Base-by-base conservation (phyloP, 805 yeast species). In the Monosporozyma unispora region DNA sequence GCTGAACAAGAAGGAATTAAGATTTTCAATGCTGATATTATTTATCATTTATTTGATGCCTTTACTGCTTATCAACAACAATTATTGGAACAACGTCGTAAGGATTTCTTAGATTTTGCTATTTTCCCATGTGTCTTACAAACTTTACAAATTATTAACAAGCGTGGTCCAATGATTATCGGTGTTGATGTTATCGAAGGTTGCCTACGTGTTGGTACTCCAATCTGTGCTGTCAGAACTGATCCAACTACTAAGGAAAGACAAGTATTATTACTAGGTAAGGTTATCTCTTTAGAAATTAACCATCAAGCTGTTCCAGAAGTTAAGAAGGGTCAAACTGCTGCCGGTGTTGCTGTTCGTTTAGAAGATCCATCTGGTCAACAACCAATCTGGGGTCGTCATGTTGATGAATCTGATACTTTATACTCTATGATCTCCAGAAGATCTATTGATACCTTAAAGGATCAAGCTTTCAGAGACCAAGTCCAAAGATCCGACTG, bases 381-480 rank as follows among this genome's bases (percentile, higher is more conserved):
- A 56, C 96, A 89, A 72, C 98, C 99, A 49, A 82, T 87, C 12
- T 93, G 98, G 98, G 99, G 99, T 55, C 87, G 99, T 74, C 99
- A 93, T 66, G 95, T 93, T 59, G 96, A 89, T 68, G 99, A 93
- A 71, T 74, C 80, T 51, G 99, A 93, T 69, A 76, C 79, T 44
- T 74, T 93, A 64, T 93, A 90, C 71, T 91, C 99, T n/a, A 76
- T 85, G 72, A 79, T 93, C 55, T 66, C 93, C 11, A 82, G 99
- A 76, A 86, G 76, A 69, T 86, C 96, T 33, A 90, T 93, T 59
- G 97, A 93, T 67, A 86, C 96, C n/a, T 80, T 93, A 77, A 93
- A 93, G 73, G 99, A 93, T 62, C 95, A 96, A 40, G 97, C 98
- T 3, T 93, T 93, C 81, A 81, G 99, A 70, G 91, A 87, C 60